These are phyloP conservation scores for Alternaria sp. DNA, from an alignment of 2,329 filamentous ascomycete genomes.

Conservation along the genomic window DNA sequence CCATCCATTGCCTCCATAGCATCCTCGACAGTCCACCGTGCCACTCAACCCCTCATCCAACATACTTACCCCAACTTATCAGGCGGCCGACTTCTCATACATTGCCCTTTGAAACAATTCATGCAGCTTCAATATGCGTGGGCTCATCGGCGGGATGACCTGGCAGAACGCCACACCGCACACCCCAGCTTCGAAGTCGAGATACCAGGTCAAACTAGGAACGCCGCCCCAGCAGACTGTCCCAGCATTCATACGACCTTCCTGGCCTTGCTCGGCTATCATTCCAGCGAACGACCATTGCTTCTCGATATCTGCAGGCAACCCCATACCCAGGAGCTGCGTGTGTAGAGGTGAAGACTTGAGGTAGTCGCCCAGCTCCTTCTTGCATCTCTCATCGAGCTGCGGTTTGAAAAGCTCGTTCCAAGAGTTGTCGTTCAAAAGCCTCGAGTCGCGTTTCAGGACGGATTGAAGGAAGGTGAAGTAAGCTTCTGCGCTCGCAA, in stretches of 20 bases:
- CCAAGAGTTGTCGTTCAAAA: conserved; percentile 17
- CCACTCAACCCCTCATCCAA: neutral
- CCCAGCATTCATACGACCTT: conserved; percentile 12
- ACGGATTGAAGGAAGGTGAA: conserved; percentile 39
- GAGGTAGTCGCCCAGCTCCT: conserved; percentile 26
- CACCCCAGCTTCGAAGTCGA: conserved; percentile 10
- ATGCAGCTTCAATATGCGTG: conserved; percentile 7
- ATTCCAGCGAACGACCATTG: conserved; percentile 1
- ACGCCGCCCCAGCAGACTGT: conserved; percentile 13
- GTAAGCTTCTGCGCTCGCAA: conserved; percentile 30
- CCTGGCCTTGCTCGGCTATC: neutral
- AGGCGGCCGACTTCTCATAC: neutral
- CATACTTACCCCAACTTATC: neutral
- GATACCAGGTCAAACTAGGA: conserved; percentile 16
- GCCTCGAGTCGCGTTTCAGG: conserved; percentile 29
- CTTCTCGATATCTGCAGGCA: neutral
- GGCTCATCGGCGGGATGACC: conserved; percentile 17
- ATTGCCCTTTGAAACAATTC: conserved; percentile 11
- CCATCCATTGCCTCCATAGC: neutral
- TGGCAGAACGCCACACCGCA: conserved; percentile 19
- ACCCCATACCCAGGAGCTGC: conserved; percentile 14
- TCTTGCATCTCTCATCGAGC: conserved; percentile 19
- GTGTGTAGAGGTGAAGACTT: conserved; percentile 8
- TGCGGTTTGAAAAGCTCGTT: conserved; percentile 41
- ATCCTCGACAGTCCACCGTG: neutral